Evolutionary conservation across 2,329 filamentous ascomycete species (phyloP).

Genomic region (Chlorencoelia australis): DNA sequence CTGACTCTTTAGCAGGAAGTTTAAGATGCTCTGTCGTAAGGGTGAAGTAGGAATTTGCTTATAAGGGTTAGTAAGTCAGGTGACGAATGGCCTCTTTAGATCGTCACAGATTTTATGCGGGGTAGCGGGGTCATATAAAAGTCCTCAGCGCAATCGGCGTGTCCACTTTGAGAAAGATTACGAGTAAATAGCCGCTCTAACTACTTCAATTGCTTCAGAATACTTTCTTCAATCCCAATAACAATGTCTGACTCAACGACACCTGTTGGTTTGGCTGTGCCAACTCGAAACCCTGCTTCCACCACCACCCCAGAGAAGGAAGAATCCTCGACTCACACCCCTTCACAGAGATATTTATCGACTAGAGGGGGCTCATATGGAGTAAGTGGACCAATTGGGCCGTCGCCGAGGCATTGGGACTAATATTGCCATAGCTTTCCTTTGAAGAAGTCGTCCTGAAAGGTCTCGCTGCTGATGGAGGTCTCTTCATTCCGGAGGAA

Average conservation of each 20-base stretch:
- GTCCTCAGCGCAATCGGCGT: too few species aligned
- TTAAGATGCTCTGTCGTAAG: too few species aligned
- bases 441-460: slow-evolving; percentile 90
- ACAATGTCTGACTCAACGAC: slow-evolving; percentile 13
- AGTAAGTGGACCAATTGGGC: slow-evolving; percentile 31
- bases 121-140: too few species aligned
- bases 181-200: too few species aligned
- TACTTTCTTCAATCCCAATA: not conserved
- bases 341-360: slow-evolving; percentile 52
- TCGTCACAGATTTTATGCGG: too few species aligned
- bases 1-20: too few species aligned
- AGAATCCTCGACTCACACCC: slow-evolving; percentile 28
- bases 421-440: slow-evolving; percentile 50
- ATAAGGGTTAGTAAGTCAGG: too few species aligned
- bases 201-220: not conserved
- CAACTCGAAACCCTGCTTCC: slow-evolving; percentile 13
- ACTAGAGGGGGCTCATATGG: slow-evolving; percentile 53
- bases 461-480: slow-evolving; percentile 76
- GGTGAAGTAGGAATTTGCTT: too few species aligned
- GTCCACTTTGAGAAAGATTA: too few species aligned
- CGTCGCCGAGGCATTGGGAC: slow-evolving; percentile 6
- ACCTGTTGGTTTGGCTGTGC: slow-evolving; percentile 17
- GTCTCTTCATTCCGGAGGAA: slow-evolving; percentile 79
- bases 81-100: too few species aligned
- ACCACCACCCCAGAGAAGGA: slow-evolving; percentile 9